Evolutionary conservation across 2,329 filamentous ascomycete genomes (phyloP).

Genomic region (Domatiomyces globalis): DNA sequence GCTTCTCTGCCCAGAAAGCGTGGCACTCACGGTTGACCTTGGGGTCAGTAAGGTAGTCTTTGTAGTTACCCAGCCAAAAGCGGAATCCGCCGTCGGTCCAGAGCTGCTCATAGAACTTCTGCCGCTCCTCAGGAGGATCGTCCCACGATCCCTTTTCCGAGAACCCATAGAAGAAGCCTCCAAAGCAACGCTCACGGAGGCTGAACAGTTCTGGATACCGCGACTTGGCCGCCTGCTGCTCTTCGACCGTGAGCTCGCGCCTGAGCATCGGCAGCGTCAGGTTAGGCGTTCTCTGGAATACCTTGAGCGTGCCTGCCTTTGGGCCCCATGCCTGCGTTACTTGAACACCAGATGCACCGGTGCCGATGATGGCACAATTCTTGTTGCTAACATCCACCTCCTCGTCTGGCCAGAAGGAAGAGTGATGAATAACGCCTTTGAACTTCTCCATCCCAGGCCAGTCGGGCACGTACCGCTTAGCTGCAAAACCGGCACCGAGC

Average conservation of each 20-base stretch:
- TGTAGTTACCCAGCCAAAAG: conserved; percentile 40
- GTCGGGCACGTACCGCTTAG: conserved; percentile 44
- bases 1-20: conserved; percentile 42
- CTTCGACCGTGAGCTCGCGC: conserved; percentile 32
- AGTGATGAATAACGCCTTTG: conserved; percentile 45
- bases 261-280: conserved; percentile 48
- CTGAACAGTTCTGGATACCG: conserved; percentile 24
- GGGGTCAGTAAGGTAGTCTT: conserved; percentile 35
- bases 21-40: conserved; percentile 41
- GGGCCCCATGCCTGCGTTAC: conserved; percentile 47
- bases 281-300: conserved; percentile 52
- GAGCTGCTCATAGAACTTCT: conserved; percentile 35
- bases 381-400: conserved; percentile 45
- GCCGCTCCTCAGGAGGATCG: conserved; percentile 20
- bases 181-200: conserved; percentile 24
- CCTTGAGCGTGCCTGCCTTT: conserved; percentile 35
- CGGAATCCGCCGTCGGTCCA: conserved; percentile 45
- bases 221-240: conserved; percentile 30
- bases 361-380: conserved; percentile 48
- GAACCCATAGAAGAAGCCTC: conserved; percentile 44
- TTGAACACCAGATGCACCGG: conserved; percentile 51
- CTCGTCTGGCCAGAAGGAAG: conserved; percentile 45
- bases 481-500: conserved; percentile 37
- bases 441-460: conserved; percentile 46
- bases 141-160: conserved; percentile 36